Base-by-base conservation (phyloP, 768 basidiomycete genomes). In the Serendipita vermifera region DNA sequence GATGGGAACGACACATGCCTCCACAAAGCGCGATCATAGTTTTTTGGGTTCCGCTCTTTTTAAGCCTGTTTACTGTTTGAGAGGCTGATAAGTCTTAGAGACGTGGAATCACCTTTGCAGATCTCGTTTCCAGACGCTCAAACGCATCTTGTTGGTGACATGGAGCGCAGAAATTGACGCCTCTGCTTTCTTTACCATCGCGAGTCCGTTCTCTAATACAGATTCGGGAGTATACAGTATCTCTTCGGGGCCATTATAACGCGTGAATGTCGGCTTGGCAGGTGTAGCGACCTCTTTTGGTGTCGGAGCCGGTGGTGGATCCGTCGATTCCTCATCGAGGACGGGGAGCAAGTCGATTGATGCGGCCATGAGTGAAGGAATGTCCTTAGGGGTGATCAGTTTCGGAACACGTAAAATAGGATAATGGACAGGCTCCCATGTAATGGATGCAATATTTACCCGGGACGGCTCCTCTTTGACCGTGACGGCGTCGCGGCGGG, bases 1-100 rank as follows among this genome's bases (percentile, higher is more conserved):
- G 55, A 26, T 9, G 4, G 53, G 11, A 38, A 33, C 17, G 41
- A 51, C 5, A 63, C 70, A 27, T 64, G 77, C 78, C 79, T 41
- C 81, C 80, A 58, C 80, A 82, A 5, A 83, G 73, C n/a, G 81
- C 80, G 57, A 81, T 81, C 60, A 82, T 66, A 13, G 78, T 81
- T 9, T 72, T 75, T 2, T 80, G 80, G 1, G 73, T 66, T 2
- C 73, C 74, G 62, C 80, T 77, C 33, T 64, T 64, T 57, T 73
- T 64, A 3, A 81, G 70, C 59, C 80, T 81, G 38, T 2, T 31
- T 54, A 31, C 17, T 15, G n/a, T 38, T 9, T 22, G 56, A 29
- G 13, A 51, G 33, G 13, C 36, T 35, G 26, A 22, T 7, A 29
- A 38, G 31, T 22, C 24, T 7, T n/a, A 55, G 15, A 26, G 27